These are phyloP conservation scores for Pichia rugopelliculosa DNA, from an alignment of 805 yeast species.

Conservation along the genomic window DNA sequence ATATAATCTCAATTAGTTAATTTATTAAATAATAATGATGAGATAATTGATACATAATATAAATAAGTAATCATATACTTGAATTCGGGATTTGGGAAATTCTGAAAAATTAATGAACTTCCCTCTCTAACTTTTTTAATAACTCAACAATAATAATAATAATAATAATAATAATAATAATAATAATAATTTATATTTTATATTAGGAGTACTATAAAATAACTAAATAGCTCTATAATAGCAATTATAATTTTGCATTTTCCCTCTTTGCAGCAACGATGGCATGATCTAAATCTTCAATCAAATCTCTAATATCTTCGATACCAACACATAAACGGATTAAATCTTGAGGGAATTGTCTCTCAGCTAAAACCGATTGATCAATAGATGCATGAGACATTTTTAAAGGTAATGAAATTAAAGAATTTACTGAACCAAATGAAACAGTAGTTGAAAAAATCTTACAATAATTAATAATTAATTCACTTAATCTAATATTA, in stretches of 20 bases:
- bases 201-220: too few species aligned
- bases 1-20: too few species aligned
- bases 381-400: constrained; percentile 98
- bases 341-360: constrained; percentile 89
- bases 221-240: background rate
- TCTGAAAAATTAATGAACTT: too few species aligned
- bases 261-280: constrained; percentile 51
- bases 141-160: too few species aligned
- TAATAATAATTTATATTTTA: too few species aligned
- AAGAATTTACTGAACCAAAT: constrained; percentile 89
- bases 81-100: too few species aligned
- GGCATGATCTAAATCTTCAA: constrained; percentile 71
- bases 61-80: too few species aligned
- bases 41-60: too few species aligned
- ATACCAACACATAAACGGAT: constrained; percentile 89
- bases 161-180: too few species aligned
- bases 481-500: constrained; percentile 52
- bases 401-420: constrained; percentile 88
- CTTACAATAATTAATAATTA: constrained; percentile 66
- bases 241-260: constrained; percentile 9
- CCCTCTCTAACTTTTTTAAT: too few species aligned
- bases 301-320: constrained; percentile 73
- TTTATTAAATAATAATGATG: too few species aligned
- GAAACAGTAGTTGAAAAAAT: constrained; percentile 87
- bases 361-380: constrained; percentile 73